Base-by-base conservation (phyloP, 2,329 filamentous ascomycete genomes). In the Pseudogymnoascus sp. region DNA sequence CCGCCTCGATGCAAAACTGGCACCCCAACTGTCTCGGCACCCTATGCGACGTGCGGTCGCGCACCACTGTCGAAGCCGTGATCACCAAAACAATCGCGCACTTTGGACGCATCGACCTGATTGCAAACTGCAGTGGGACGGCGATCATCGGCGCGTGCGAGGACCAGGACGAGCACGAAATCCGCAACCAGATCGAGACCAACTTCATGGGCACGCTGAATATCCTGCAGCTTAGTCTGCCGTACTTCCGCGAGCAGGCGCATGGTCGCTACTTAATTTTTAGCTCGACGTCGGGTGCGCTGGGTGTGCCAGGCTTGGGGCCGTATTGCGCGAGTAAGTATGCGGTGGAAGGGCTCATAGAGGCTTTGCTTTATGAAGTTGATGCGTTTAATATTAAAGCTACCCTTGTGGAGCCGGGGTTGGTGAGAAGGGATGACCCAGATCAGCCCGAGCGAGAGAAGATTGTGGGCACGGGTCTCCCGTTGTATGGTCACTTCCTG, bases 251-350 rank as follows among this genome's bases (percentile, higher is more conserved):
- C 60, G 81, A 86, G 66, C 87, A 91, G 66, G 81, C 82, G 21
- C 80, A 78, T 0, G 94, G 94, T 1, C 84, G 92, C 31, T 97
- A 97, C 74, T 80, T 97, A 60, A 96, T 97, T 66, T 97, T 97
- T 77, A 96, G 91, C 72, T 94, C 90, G 7, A 97, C 92, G 0
- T 89, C 89, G 33, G 94, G 94, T 4, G 91, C 93, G 0, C 81
- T 97, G n/a, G 94, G 93, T 1, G 91, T 97, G 0, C 94, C 94
- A 0, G 94, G 94, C 0, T 77, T 97, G 5, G 93, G 93, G 0
- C 93, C 93, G 0, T 97, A 96, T 72, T 97, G 93, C 74, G 94
- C 94, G 1, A 96, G 92, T 14, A 99, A 97, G 74, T 97, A 97
- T 75, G 94, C 94, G 0, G 91, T 96, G 3, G 94, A 99, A 73